phyloP scores from a whole-genome alignment of 139 green algal genomes.

The Raphidocelis subcapitata region DNA sequence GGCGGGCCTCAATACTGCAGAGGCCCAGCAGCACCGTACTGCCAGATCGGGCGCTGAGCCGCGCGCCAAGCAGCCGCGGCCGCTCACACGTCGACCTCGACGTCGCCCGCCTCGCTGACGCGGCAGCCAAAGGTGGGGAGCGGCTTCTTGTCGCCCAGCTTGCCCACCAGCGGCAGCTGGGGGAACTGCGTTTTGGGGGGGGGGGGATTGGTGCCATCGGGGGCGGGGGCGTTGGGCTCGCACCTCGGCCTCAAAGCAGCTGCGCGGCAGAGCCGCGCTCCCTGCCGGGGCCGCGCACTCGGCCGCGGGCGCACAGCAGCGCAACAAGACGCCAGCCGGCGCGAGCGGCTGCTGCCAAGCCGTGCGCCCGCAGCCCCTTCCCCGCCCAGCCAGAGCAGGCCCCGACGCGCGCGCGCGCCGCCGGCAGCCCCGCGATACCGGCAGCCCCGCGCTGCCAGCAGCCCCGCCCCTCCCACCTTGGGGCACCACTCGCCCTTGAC shows the following conservation, averaged over 20 bases:
- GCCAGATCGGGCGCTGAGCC: too few relatives aligned
- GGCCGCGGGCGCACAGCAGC: too few relatives aligned
- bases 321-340: too few relatives aligned
- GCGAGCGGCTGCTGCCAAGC: not conserved
- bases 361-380: not conserved
- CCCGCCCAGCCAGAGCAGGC: too few relatives aligned
- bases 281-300: too few relatives aligned
- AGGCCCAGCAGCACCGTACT: too few relatives aligned
- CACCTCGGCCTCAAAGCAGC: not conserved
- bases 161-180: conserved; percentile 68
- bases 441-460: not conserved
- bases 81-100: conserved; percentile 62
- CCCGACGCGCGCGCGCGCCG: too few relatives aligned
- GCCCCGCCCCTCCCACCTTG: conserved; percentile 1
- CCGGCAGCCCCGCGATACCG: not conserved
- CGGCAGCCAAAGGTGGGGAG: conserved; percentile 63
- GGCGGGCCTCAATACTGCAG: too few relatives aligned
- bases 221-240: too few relatives aligned
- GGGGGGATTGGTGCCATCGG: not conserved
- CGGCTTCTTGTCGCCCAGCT: conserved; percentile 53
- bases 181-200: conserved; percentile 46
- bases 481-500: conserved; percentile 71
- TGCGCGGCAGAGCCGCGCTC: too few relatives aligned
- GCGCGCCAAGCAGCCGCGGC: too few relatives aligned
- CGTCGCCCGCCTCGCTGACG: conserved; percentile 47